phyloP scores from a whole-genome alignment of 306 rosid genomes.

The Begonia peltatifolia region DNA sequence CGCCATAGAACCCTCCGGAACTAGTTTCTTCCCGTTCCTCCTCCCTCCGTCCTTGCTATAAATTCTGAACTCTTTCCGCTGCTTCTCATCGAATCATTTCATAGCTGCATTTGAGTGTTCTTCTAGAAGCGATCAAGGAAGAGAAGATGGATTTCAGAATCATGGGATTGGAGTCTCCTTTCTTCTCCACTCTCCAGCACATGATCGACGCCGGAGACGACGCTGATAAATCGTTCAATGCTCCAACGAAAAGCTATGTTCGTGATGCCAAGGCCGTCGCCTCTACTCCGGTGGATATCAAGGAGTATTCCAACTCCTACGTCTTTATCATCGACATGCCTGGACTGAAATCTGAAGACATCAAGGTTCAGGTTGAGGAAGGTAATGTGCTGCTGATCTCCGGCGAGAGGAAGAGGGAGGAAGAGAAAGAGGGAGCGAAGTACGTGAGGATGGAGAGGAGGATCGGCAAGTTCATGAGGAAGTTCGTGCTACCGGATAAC shows the following conservation, averaged over 20 bases:
- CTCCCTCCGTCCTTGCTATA: no score
- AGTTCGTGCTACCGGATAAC: slow-evolving; percentile 79
- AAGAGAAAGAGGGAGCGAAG: slow-evolving; percentile 64
- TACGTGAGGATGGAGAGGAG: slow-evolving; percentile 87
- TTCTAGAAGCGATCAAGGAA: slow-evolving; percentile 1
- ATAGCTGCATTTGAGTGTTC: no score
- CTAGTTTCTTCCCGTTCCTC: no score
- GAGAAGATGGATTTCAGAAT: slow-evolving; percentile 60
- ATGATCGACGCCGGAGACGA: slow-evolving; percentile 39
- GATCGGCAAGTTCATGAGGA: slow-evolving; percentile 77
- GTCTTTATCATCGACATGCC: slow-evolving; percentile 85
- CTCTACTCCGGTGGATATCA: slow-evolving; percentile 72
- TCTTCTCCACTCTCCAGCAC: slow-evolving; percentile 47
- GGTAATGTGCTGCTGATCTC: slow-evolving; percentile 64
- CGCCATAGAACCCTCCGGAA: no score
- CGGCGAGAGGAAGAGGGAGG: slow-evolving; percentile 88
- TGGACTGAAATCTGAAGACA: slow-evolving; percentile 63
- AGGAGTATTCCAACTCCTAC: slow-evolving; percentile 49
- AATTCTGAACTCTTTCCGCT: no score
- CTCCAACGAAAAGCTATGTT: slow-evolving; percentile 47
- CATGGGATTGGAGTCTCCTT: slow-evolving; percentile 48
- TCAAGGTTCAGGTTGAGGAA: slow-evolving; percentile 85
- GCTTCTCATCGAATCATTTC: no score
- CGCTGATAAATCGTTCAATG: slow-evolving; percentile 34
- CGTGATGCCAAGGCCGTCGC: slow-evolving; percentile 91